These are phyloP conservation scores for Saccharum spontaneum DNA, from an alignment of 176 grass and related monocot genomes.

Conservation along the genomic window DNA sequence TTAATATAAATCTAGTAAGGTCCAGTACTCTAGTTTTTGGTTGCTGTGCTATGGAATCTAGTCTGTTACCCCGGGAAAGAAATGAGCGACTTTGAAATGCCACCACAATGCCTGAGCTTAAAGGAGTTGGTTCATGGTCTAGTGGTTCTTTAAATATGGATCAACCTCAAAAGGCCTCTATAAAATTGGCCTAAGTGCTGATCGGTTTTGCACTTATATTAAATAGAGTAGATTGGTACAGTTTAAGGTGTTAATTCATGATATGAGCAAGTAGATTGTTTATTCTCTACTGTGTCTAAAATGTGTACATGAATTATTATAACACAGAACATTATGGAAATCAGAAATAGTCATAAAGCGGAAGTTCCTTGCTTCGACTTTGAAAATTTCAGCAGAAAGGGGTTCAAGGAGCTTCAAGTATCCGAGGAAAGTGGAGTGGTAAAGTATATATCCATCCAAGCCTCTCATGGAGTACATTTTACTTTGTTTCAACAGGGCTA, in stretches of 20 bases:
- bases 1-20: not conserved
- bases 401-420: constrained; percentile 93
- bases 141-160: not conserved
- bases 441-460: constrained; percentile 39
- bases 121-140: not conserved
- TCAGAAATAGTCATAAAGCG: constrained; percentile 80
- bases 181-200: not conserved
- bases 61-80: not conserved
- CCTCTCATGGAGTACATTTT: constrained; percentile 40
- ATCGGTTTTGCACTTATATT: not conserved
- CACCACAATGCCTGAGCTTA: not conserved
- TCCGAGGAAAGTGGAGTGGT: constrained; percentile 99
- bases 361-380: constrained; percentile 96
- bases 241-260: constrained; percentile 12
- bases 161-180: not conserved
- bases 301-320: constrained; percentile 23
- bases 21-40: not conserved
- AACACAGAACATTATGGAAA: constrained; percentile 87
- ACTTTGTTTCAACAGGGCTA: constrained; percentile 2
- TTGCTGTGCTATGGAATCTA: not conserved
- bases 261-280: not conserved
- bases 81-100: not conserved
- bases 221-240: not conserved
- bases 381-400: constrained; percentile 85
- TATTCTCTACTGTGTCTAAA: constrained; percentile 14